Evolutionary conservation across 1,284 basidiomycete genomes (phyloP).

Genomic region (Sporisorium sorghi): DNA sequence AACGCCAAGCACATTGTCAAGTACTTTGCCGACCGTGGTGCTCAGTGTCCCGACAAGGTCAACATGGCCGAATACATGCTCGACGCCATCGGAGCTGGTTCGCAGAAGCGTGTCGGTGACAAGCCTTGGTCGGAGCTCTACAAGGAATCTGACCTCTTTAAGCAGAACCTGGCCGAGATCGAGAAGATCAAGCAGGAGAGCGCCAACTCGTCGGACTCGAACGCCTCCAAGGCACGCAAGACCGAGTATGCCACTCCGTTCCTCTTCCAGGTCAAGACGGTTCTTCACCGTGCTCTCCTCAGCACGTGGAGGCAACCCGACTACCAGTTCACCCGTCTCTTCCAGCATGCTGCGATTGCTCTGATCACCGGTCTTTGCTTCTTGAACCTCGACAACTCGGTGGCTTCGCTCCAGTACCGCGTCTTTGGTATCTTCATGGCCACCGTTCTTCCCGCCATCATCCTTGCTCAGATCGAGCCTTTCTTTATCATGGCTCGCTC

Average conservation of each 20-base stretch:
- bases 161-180: constrained; percentile 27
- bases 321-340: constrained; percentile 49
- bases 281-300: constrained; percentile 33
- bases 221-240: not conserved
- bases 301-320: constrained; percentile 77
- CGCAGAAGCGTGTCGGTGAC: constrained; percentile 59
- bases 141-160: constrained; percentile 31
- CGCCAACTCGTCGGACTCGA: constrained; percentile 3
- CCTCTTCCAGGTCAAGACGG: constrained; percentile 30
- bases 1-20: constrained; percentile 39
- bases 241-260: constrained; percentile 57
- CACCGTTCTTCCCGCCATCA: constrained; percentile 37
- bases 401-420: constrained; percentile 33
- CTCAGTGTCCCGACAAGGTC: constrained; percentile 70
- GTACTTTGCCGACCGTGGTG: constrained; percentile 42
- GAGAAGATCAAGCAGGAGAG: constrained; percentile 35
- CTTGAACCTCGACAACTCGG: constrained; percentile 30
- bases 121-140: constrained; percentile 78
- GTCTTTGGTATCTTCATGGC: constrained; percentile 47
- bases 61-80: constrained; percentile 73
- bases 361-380: constrained; percentile 43
- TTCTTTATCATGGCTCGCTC: constrained; percentile 37
- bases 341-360: constrained; percentile 43
- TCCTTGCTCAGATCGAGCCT: constrained; percentile 39
- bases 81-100: constrained; percentile 70